phyloP scores from a whole-genome alignment of 1,284 basidiomycete genomes.

The Anthracocystis panici-leucophaei region DNA sequence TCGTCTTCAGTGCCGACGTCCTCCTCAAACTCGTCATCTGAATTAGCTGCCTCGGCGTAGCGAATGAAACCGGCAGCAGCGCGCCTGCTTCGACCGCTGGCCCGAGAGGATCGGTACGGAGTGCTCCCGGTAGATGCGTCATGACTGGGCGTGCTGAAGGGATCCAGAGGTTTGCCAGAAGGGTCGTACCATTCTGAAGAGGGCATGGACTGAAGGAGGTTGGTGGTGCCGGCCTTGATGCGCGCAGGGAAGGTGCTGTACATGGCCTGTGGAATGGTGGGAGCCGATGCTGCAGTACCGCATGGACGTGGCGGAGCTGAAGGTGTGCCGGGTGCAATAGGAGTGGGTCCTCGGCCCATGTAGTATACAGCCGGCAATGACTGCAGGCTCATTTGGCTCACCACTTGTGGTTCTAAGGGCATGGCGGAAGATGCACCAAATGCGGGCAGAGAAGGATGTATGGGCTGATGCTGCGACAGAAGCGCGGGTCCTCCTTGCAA shows the following conservation, averaged over 20 bases:
- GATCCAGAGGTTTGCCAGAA: constrained; percentile 39
- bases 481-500: constrained; percentile 22
- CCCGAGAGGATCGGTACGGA: constrained; percentile 32
- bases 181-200: constrained; percentile 45
- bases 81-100: constrained; percentile 34
- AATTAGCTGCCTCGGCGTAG: constrained; percentile 57
- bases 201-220: constrained; percentile 88
- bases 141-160: constrained; percentile 29
- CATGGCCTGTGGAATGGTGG: constrained; percentile 75
- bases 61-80: constrained; percentile 48
- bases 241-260: constrained; percentile 88
- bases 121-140: constrained; percentile 19
- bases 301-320: constrained; percentile 32
- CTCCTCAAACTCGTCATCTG: constrained; percentile 59
- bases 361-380: constrained; percentile 20
- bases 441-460: constrained; percentile 10
- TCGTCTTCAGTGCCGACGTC: constrained; percentile 50
- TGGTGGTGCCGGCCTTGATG: constrained; percentile 89
- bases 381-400: constrained; percentile 24
- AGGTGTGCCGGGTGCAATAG: constrained; percentile 35
- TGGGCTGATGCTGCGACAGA: constrained; percentile 23
- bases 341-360: constrained; percentile 34
- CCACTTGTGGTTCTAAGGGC: constrained; percentile 9
- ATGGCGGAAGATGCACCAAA: constrained; percentile 13
- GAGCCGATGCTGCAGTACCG: constrained; percentile 31